Evolutionary conservation across 2,329 filamentous ascomycete species (phyloP).

Genomic region (Cordyceps fumosorosea): DNA sequence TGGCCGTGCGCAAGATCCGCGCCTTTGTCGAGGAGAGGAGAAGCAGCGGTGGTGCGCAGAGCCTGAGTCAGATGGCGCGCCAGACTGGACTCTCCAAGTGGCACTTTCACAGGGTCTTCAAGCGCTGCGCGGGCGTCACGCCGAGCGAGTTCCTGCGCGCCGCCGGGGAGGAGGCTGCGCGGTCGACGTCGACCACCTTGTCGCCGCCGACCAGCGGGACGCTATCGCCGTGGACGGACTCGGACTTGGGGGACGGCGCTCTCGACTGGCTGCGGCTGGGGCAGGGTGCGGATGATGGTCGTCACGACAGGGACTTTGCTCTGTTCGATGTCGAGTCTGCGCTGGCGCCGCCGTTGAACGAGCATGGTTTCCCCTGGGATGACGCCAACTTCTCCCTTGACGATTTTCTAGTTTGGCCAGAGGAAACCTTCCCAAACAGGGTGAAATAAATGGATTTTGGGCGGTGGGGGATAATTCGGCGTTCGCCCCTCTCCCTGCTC

Average conservation of each 20-base stretch:
- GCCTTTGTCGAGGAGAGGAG: conserved; percentile 25
- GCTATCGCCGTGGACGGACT: conserved; percentile 7
- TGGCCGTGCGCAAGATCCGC: conserved; percentile 35
- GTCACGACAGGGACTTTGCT: not conserved
- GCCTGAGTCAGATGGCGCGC: conserved; percentile 41
- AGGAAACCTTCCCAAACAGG: not conserved
- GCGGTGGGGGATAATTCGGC: not conserved
- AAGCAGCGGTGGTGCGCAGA: conserved; percentile 14
- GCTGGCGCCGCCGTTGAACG: not conserved
- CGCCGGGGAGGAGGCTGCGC: not conserved
- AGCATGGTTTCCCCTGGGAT: not conserved
- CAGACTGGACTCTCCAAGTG: conserved; percentile 47
- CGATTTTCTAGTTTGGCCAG: conserved; percentile 18
- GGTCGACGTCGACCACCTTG: not conserved
- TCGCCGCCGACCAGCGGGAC: conserved; percentile 14
- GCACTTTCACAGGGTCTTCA: conserved; percentile 55
- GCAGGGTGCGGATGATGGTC: not conserved
- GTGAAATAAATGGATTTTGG: not conserved
- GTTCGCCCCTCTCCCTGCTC: not conserved
- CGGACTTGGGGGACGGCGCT: not conserved
- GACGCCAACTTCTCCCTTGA: conserved; percentile 14
- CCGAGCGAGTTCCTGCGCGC: conserved; percentile 28
- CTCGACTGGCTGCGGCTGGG: not conserved
- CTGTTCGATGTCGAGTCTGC: conserved; percentile 1
- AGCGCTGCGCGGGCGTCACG: conserved; percentile 45